Conservation (phyloP, 148 eudicot genomes). For the Spergularia marina region DNA sequence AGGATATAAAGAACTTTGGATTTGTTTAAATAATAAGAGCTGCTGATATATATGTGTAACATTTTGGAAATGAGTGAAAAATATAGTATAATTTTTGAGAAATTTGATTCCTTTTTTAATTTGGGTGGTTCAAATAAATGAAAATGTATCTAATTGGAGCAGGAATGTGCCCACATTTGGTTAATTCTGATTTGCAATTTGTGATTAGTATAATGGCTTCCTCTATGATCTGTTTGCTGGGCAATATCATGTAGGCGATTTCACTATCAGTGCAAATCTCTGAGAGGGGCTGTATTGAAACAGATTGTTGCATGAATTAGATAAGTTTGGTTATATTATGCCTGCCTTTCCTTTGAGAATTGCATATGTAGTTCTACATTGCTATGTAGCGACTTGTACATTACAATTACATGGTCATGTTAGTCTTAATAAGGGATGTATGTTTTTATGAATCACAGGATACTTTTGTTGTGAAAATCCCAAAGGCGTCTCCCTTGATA, state of each 20-base stretch:
- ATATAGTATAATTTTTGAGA: background rate
- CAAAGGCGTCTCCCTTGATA: conserved; percentile 61
- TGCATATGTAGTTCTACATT: conserved; percentile 1
- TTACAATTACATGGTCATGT: background rate
- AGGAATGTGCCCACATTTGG: background rate
- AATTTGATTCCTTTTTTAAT: conserved; percentile 8
- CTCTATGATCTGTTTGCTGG: background rate
- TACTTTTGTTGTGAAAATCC: conserved; percentile 46
- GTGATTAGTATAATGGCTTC: background rate
- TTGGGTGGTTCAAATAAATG: background rate
- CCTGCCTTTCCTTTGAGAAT: background rate
- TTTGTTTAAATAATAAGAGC: background rate
- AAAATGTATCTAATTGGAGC: background rate
- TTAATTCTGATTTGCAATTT: background rate
- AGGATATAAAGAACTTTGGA: background rate
- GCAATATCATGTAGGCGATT: background rate
- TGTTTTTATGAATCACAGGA: conserved; percentile 44
- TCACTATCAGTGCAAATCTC: background rate
- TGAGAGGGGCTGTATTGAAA: background rate
- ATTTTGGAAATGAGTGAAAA: background rate
- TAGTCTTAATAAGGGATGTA: conserved; percentile 12
- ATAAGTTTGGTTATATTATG: background rate
- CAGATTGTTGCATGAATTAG: background rate
- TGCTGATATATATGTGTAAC: background rate
- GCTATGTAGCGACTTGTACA: background rate